phyloP scores from a whole-genome alignment of 257 asterid genomes.

The Lithospermum erythrorhizon region DNA sequence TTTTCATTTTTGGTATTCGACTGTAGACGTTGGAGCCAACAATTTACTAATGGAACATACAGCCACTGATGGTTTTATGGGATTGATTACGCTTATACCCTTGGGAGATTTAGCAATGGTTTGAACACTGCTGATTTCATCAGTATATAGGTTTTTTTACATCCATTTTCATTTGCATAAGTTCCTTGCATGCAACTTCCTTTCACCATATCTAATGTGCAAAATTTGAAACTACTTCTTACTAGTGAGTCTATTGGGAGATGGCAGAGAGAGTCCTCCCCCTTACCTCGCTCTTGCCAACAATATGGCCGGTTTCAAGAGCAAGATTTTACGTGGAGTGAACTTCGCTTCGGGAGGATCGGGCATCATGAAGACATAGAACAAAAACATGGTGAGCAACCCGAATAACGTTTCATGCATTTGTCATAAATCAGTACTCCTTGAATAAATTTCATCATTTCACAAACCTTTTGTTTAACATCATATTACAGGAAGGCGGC shows the following conservation, averaged over 20 bases:
- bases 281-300: conserved; percentile 28
- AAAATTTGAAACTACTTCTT: conserved; percentile 1
- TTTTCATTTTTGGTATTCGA: neutral
- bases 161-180: neutral
- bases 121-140: neutral
- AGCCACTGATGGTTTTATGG: neutral
- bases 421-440: neutral
- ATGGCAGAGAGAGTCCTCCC: conserved; percentile 30
- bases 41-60: neutral
- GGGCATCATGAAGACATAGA: conserved; percentile 36
- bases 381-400: conserved; percentile 8
- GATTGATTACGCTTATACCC: neutral
- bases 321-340: conserved; percentile 26
- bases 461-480: neutral
- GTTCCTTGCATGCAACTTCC: neutral
- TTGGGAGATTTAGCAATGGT: neutral
- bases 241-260: conserved; percentile 26
- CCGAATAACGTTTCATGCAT: neutral
- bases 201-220: too few species aligned
- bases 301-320: conserved; percentile 15
- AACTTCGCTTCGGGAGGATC: conserved; percentile 63
- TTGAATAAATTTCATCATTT: neutral
- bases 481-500: conserved; percentile 14
- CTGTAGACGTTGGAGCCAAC: neutral
- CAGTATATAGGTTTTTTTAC: neutral